These are phyloP conservation scores for Brettanomyces sp. DNA, from an alignment of 805 yeast genomes.

Conservation along the genomic window DNA sequence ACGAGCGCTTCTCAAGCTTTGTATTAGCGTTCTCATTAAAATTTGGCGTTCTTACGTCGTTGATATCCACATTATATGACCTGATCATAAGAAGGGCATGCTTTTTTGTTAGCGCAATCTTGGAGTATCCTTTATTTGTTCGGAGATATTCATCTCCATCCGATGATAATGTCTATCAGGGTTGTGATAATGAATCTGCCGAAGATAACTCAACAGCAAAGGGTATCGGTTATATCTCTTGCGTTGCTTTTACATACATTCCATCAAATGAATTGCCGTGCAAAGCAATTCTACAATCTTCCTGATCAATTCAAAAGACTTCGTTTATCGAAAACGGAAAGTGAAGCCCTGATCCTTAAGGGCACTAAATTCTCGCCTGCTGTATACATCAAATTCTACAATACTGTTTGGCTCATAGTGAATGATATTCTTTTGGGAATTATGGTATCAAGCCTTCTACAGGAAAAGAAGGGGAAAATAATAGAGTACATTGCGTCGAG, in stretches of 20 bases:
- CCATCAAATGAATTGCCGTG: conserved; percentile 69
- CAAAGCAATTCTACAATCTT: conserved; percentile 66
- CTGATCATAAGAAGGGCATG: conserved; percentile 7
- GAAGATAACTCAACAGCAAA: background rate
- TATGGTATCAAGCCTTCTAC: conserved; percentile 40
- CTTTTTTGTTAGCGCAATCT: conserved; percentile 2
- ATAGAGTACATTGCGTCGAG: conserved; percentile 1
- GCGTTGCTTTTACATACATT: conserved; percentile 30
- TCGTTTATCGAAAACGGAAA: conserved; percentile 26
- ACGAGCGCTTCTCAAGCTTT: background rate
- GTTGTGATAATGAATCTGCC: background rate
- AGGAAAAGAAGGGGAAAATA: conserved; percentile 9
- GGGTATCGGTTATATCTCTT: conserved; percentile 4
- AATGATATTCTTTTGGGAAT: conserved; percentile 78
- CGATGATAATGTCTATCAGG: background rate
- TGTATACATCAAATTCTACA: conserved; percentile 71
- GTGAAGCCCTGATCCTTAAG: conserved; percentile 29
- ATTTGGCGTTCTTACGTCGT: background rate
- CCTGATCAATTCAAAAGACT: conserved; percentile 70
- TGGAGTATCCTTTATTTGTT: conserved; percentile 9
- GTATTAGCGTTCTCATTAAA: background rate
- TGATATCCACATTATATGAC: conserved; percentile 1
- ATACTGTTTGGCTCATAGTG: conserved; percentile 76
- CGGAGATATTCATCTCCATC: background rate
- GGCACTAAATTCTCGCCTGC: conserved; percentile 32